Base-by-base conservation (phyloP, 352 stramenopile genomes). In the Peronospora belbahrii region DNA sequence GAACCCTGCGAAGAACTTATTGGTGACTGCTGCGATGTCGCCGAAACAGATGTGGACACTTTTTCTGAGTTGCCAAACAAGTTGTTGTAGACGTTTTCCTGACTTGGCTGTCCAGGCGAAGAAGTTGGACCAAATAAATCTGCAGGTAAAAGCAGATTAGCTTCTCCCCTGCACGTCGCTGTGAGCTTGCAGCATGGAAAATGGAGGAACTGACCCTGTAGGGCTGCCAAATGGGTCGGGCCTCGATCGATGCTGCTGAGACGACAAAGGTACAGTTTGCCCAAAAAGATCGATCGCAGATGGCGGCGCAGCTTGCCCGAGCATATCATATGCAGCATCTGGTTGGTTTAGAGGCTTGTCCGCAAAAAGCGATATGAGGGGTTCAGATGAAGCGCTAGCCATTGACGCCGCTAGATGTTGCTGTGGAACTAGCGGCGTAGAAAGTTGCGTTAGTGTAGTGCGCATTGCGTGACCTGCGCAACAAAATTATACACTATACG, bases 1-100 rank as follows among this genome's bases (percentile, higher is more conserved):
- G 55, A 59, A 4, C 66, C 59, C 19, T 78, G 78, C 2, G 74
- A 78, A 20, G 73, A 75, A 38, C 55, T 74, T 28, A 74, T 61
- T 0, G 69, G 71, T 3, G 70, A 66, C 11, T 69, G 65, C 6
- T 63, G 48, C 2, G 56, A 60, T 8, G 70, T 31, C 3, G 34
- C 47, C 7, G 61, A 47, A 19, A 18, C 13, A 22, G 48, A 32
- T 1, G 27, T 33, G 9, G 47, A 41, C 4, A 19, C 30, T 14
- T 46, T 53, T 38, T 67, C 43, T 27, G 67, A 37, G 23, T 38
- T 65, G 34, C 67, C 67, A 36, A 85, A 85, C 0, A 83, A 42
- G 28, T 52, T 79, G 18, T 79, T 49, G 42, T 67, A 74, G 30
- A 42, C 48, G 38, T 62, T 56, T 22, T 60, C 56, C 45, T 65